Evolutionary conservation across 208 protist species (phyloP), one percentile per base, ranked within the genome.

Genomic region (Crithidia thermophila): DNA sequence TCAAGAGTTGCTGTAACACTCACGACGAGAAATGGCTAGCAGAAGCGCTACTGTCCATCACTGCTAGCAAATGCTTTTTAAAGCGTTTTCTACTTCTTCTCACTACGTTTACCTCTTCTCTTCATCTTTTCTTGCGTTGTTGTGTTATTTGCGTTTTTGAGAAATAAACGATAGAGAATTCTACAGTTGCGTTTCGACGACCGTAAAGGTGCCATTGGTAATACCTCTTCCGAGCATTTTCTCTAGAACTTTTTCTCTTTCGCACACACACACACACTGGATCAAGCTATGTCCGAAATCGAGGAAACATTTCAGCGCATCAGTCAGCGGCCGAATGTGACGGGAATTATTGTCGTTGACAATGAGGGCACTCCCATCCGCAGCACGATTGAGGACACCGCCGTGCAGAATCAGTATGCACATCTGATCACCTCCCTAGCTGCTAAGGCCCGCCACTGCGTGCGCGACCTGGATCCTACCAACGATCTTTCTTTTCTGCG

Each of bases 401-500:
- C 65, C 55, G 85, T 93, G 9, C 88, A 94, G 33, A 94, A 97
- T 75, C 81, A 98, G 68, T 98, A 98, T 72, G 94, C 97, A 0
- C 92, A 98, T 33, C 73, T 98, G 16, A 97, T 99, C 68, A 91
- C 94, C 0, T 85, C 95, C 25, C 82, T 99, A 20, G 88, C 94
- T 14, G 88, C 80, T 11, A 98, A 98, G 70, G 95, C 96, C 5
- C 88, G 95, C 21, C 89, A 94, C 68, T 97, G 90, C 33, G 91
- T 99, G 27, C 91, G 95, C 36, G 96, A 99, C 70, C 72, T 99
- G 57, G 97, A 99, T 77, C 95, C 97, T 0, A 97, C 95, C 33
- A 98, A 99, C 67, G 96, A 98, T 66, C 78, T 99, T 10, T 98
- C 93, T 3, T 99, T 99, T 61, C 71, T 99, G 45, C 84, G 97